Percentiles rank a stretch among this genome's conserved stretches.
phyloP scores from a whole-genome alignment of 2,329 filamentous ascomycete species.

The Arachnopeziza araneosa region DNA sequence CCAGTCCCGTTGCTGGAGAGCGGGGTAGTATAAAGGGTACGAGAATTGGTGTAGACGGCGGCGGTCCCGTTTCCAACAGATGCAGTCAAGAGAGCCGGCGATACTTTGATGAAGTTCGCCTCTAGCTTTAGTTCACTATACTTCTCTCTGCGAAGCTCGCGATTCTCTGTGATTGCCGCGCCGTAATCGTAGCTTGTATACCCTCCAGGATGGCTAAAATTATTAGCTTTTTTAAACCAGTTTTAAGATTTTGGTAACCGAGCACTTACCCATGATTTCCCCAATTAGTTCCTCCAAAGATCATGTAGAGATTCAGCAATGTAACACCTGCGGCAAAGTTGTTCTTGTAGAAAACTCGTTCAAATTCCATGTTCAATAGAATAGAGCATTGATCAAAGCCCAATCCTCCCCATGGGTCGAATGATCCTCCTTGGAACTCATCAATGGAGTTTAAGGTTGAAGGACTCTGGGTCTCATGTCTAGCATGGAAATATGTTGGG shows the following conservation, averaged over 20 bases:
- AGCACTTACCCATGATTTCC: slow-evolving; percentile 56
- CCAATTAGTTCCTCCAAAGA: slow-evolving; percentile 76
- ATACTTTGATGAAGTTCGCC: slow-evolving; percentile 68
- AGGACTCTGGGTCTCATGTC: slow-evolving; percentile 56
- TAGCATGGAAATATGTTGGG: slow-evolving; percentile 48
- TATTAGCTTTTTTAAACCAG: background rate
- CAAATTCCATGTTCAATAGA: slow-evolving; percentile 67
- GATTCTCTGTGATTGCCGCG: slow-evolving; percentile 62
- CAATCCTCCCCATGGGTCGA: slow-evolving; percentile 68
- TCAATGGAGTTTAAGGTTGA: slow-evolving; percentile 57
- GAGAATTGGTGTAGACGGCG: slow-evolving; percentile 47
- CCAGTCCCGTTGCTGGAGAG: slow-evolving; percentile 48
- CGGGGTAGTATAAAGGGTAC: slow-evolving; percentile 48
- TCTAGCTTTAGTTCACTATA: slow-evolving; percentile 75
- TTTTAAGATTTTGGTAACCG: background rate
- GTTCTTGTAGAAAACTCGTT: slow-evolving; percentile 77
- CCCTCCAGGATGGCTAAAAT: slow-evolving; percentile 49
- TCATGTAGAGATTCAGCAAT: slow-evolving; percentile 73
- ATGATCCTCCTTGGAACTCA: slow-evolving; percentile 65
- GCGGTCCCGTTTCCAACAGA: slow-evolving; percentile 43
- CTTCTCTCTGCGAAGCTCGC: slow-evolving; percentile 65
- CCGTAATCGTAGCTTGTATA: slow-evolving; percentile 56
- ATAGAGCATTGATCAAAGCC: slow-evolving; percentile 63
- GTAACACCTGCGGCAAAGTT: slow-evolving; percentile 59
- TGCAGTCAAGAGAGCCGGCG: slow-evolving; percentile 62